Conservation (phyloP, 306 rosid species). For the Quercus mongolica region DNA sequence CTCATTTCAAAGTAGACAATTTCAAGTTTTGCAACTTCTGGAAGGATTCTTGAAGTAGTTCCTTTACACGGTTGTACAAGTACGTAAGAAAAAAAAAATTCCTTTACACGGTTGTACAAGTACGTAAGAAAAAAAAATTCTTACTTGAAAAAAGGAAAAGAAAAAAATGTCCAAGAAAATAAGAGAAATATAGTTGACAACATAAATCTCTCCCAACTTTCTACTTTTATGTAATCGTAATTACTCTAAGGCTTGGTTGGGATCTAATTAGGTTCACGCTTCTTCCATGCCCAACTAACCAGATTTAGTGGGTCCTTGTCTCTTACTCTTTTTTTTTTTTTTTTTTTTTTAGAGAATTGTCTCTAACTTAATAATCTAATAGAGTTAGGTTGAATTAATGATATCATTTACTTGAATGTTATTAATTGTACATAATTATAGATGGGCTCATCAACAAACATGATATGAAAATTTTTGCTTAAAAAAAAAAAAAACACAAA, state of each 20-base stretch:
- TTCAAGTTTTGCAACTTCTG: neutral
- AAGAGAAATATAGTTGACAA: neutral
- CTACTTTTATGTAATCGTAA: neutral
- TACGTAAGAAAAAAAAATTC: neutral
- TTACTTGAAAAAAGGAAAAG: no score
- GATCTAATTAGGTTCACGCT: conserved; percentile 26
- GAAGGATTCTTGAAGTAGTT: neutral
- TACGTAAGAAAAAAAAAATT: neutral
- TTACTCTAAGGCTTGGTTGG: conserved; percentile 13
- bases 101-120: neutral
- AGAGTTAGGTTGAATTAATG: conserved; percentile 33
- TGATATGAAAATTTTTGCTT: neutral
- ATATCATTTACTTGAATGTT: conserved; percentile 14
- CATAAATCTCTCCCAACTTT: neutral
- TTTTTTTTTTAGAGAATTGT: neutral
- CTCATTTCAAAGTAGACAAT: conserved; percentile 2
- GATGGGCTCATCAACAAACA: conserved; percentile 10
- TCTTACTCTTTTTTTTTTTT: neutral
- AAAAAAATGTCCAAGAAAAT: neutral
- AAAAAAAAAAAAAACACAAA: neutral
- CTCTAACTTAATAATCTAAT: conserved; percentile 13
- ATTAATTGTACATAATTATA: conserved; percentile 6
- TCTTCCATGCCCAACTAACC: conserved; percentile 36
- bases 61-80: neutral
- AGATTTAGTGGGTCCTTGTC: conserved; percentile 44